These are phyloP conservation scores for Neostapfia colusana DNA, from an alignment of 176 grass and related monocot species.

Conservation along the genomic window DNA sequence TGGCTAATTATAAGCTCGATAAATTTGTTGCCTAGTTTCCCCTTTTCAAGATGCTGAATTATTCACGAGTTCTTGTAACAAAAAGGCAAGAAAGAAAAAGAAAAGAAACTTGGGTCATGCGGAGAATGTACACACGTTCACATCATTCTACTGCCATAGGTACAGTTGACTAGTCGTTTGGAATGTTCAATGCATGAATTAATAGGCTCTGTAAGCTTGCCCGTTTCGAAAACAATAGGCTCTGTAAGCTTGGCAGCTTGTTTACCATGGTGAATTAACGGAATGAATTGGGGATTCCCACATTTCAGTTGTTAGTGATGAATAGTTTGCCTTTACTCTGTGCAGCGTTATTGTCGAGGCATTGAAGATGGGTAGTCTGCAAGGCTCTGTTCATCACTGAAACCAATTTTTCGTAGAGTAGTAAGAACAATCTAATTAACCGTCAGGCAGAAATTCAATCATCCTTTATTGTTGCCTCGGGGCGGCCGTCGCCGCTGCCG, in stretches of 20 bases:
- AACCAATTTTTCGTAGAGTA: constrained; percentile 77
- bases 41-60: background rate
- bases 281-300: background rate
- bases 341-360: constrained; percentile 78
- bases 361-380: constrained; percentile 65
- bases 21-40: background rate
- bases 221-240: too few species aligned
- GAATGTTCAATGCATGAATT: background rate
- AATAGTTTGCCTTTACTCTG: constrained; percentile 13
- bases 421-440: constrained; percentile 42
- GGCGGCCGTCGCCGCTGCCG: constrained; percentile 10
- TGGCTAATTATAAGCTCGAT: background rate
- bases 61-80: background rate
- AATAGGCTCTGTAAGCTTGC: too few species aligned
- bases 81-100: background rate
- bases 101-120: background rate
- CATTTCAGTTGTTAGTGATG: background rate
- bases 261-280: background rate
- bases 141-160: background rate
- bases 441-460: constrained; percentile 2
- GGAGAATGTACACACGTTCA: background rate
- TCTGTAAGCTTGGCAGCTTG: too few species aligned
- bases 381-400: constrained; percentile 72
- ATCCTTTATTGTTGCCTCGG: constrained; percentile 39
- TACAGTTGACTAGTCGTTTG: background rate